Evolutionary conservation across 2,329 filamentous ascomycete genomes (phyloP), one percentile per base, ranked within the genome.

Genomic region (Nothopassalora personata): DNA sequence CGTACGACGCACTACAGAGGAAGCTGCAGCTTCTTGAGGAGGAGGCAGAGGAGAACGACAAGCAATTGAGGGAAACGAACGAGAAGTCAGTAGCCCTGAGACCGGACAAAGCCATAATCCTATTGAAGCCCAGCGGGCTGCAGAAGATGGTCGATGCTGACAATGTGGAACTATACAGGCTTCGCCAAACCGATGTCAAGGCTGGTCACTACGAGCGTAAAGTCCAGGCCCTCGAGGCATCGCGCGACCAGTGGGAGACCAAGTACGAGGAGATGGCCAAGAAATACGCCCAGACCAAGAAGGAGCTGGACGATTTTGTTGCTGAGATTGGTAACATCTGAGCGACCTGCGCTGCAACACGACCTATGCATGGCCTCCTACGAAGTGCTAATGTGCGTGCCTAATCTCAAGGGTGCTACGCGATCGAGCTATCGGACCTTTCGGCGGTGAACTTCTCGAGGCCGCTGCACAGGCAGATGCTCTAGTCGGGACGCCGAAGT

Each of bases 131-230:
- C 5, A 51, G 49, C 49, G 49, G 49, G 8, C 30, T 51, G 49
- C 49, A 51, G 49, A 51, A 51, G 49, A 51, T 51, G 49, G 49
- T 51, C 15, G 30, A 50, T 49, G 59, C 60, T 64, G 61, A 65
- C 60, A 33, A 31, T 51, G 36, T 53, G 39, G 19, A n/a, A 56
- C 30, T 51, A 6, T 51, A 66, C 70, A 99, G 94, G 81, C 90
- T 97, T 74, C 92, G 94, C 77, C 92, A 96, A 82, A 97, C 94
- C 80, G 94, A 99, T 76, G 91, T 97, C 80, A 97, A 97, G 84
- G 92, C 93, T 73, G 94, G 93, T 72, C 93, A 99, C 82, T 97
- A 93, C 79, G 94, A 99, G 83, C 94, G 94, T 80, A 97, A 97
- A 84, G 94, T 97, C 70, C 91, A 97, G 79, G 93, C 94, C 71